Evolutionary conservation across 2,329 filamentous ascomycete species (phyloP).

Genomic region (Aspergillus sp.): DNA sequence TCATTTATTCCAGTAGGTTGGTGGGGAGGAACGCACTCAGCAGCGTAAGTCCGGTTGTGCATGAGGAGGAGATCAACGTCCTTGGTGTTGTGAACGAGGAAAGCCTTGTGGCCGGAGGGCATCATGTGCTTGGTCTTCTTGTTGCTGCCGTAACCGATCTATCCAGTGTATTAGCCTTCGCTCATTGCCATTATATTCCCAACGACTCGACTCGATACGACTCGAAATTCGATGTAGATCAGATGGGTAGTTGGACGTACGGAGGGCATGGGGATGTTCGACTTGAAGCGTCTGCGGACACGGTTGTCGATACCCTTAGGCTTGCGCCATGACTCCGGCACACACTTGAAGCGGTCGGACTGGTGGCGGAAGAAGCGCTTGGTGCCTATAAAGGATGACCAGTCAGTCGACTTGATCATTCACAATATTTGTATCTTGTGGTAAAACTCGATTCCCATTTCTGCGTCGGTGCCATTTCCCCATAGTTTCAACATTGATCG

Average conservation of each 20-base stretch:
- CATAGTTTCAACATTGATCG: neutral
- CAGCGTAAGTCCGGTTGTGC: conserved; percentile 99
- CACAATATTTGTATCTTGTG: neutral
- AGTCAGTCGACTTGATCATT: conserved; percentile 6
- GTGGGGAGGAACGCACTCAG: conserved; percentile 70
- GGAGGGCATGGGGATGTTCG: conserved; percentile 95
- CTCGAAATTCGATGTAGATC: neutral
- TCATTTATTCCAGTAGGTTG: neutral
- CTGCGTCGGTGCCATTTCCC: neutral
- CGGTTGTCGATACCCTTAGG: conserved; percentile 99
- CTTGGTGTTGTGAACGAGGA: conserved; percentile 95
- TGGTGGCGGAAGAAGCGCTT: conserved; percentile 97
- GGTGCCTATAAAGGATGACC: conserved; percentile 61
- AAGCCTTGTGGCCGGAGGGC: conserved; percentile 99
- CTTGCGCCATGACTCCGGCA: conserved; percentile 93
- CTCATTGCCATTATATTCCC: neutral
- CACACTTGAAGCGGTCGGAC: conserved; percentile 93
- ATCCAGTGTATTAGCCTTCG: conserved; percentile 17
- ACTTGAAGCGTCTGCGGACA: conserved; percentile 95
- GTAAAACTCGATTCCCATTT: neutral
- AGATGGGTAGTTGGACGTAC: conserved; percentile 59
- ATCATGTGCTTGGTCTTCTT: conserved; percentile 99
- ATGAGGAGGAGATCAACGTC: conserved; percentile 98
- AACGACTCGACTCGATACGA: neutral
- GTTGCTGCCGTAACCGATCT: conserved; percentile 99